Conservation (phyloP, 352 stramenopile species). For the Phytophthora idaei region DNA sequence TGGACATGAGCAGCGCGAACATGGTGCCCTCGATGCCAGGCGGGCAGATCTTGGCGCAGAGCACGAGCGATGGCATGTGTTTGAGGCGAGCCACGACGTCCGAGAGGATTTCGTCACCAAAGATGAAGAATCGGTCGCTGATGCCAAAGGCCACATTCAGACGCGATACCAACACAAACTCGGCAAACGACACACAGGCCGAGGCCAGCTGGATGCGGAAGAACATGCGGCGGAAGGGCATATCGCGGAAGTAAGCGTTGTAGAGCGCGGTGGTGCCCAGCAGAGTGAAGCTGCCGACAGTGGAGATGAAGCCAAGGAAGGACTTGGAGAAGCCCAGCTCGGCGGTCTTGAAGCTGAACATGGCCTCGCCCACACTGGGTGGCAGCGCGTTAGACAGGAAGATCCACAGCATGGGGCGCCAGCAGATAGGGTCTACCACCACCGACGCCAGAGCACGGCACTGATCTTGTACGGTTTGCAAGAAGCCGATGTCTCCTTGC, state of each 20-base stretch:
- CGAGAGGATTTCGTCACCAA: constrained; percentile 82
- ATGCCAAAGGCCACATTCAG: constrained; percentile 68
- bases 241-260: constrained; percentile 81
- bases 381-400: constrained; percentile 80
- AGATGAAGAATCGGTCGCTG: constrained; percentile 79
- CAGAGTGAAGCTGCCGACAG: constrained; percentile 70
- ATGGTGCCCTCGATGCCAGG: constrained; percentile 96
- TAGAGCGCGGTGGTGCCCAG: constrained; percentile 75
- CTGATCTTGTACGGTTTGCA: constrained; percentile 57
- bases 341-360: constrained; percentile 87
- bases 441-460: constrained; percentile 57
- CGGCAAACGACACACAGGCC: constrained; percentile 63
- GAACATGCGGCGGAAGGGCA: constrained; percentile 81
- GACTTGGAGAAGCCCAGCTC: constrained; percentile 78
- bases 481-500: constrained; percentile 39
- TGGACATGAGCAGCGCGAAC: constrained; percentile 92
- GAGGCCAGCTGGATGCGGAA: constrained; percentile 76
- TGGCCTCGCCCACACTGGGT: constrained; percentile 74
- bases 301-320: constrained; percentile 84
- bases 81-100: constrained; percentile 83
- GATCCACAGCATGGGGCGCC: constrained; percentile 82
- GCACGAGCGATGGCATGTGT: constrained; percentile 94
- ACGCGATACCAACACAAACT: constrained; percentile 76
- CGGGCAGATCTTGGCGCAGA: constrained; percentile 96
- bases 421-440: constrained; percentile 76